Base-by-base conservation (phyloP, 495 filamentous ascomycete genomes). In the Hypoxylon fuscum region DNA sequence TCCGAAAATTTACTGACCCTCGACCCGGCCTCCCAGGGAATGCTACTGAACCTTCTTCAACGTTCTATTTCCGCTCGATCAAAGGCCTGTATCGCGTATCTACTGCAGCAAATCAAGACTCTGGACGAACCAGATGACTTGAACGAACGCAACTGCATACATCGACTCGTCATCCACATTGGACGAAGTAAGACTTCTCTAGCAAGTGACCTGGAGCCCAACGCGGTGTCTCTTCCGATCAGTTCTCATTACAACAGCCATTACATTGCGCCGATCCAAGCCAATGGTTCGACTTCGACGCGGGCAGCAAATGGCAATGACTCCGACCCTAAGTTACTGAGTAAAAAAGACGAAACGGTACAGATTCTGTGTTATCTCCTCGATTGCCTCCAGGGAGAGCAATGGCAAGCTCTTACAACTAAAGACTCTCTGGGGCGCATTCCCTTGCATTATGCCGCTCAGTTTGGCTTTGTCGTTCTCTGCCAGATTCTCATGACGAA, bases 391-490 rank as follows among this genome's bases (percentile, higher is more conserved):
- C 80, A 78, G n/a, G 81, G 84, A 1, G 69, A 83, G 9, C 95
- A 98, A 59, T 83, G 88, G 9, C 47, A 66, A n/a, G 87, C 90
- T 3, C 71, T 98, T 18, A 76, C 82, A 40, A 81, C 82, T 17
- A 86, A 80, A 53, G 95, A 98, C 76, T 70, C 85, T 1, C 90
- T 93, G 45, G 93, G 92, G 4, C 91, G 95, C 8, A 86, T 92
- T 29, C 92, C 95, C 21, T 79, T 98, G 22, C 95, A 98, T 70
- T 98, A 98, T 73, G 94, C 92, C 3, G 95, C 95, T 0, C 92
- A 97, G 75, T 96, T 95, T 72, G 95, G 95, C 2, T 91, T 97
- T 66, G 90, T 91, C 20, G 84, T 88, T 42, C 87, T 97, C 7
- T 96, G 92, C 69, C 83, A 95, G 71, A 76, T 92, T n/a, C 79